Evolutionary conservation across 2,329 filamentous ascomycete species (phyloP), one percentile per base, ranked within the genome.

Genomic region (Trichoderma hamatum): DNA sequence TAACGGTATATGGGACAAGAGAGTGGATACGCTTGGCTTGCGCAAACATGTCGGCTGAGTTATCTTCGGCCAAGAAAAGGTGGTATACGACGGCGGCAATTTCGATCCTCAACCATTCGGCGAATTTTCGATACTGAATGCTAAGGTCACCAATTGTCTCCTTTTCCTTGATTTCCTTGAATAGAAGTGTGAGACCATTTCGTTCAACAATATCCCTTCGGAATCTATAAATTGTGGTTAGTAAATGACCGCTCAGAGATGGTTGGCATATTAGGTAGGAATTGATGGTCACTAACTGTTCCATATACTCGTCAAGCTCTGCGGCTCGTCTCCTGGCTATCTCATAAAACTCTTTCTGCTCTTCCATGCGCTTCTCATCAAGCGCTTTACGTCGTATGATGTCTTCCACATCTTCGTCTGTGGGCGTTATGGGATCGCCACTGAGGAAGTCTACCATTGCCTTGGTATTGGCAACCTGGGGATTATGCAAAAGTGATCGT

Each of bases 271-370:
- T 39, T 2, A 19, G 16, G 36, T 46, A 46, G 19, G 16, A n/a
- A n/a, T 16, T 5, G 10, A 19, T 16, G 2, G 19, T 46, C 10
- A 71, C 89, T 80, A 80, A 93, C 90, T 97, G 81, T 80, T 99
- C 96, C 96, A 99, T 99, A 78, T 98, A 97, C 28, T 97, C 92
- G 79, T 99, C 96, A 62, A 99, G 85, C 76, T 98, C 96, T 5
- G 92, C 91, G 1, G 96, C 96, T 72, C 96, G 89, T 79, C 94
- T 90, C 72, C 94, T 86, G 10, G 96, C 96, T 76, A 99, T 94
- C 78, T 99, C 95, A 79, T 97, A 99, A 78, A 99, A 99, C 72
- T 90, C 88, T 77, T 90, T 92, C 78, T 99, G 96, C 79, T 99
- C 96, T 75, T 97, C 92, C 64, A 98, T 87, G 55, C 96, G 89